A percentile compares a stretch with the other conserved stretches of the same genome.
Evolutionary conservation across 768 basidiomycete species (phyloP).

Genomic region (Auricularia sp.): DNA sequence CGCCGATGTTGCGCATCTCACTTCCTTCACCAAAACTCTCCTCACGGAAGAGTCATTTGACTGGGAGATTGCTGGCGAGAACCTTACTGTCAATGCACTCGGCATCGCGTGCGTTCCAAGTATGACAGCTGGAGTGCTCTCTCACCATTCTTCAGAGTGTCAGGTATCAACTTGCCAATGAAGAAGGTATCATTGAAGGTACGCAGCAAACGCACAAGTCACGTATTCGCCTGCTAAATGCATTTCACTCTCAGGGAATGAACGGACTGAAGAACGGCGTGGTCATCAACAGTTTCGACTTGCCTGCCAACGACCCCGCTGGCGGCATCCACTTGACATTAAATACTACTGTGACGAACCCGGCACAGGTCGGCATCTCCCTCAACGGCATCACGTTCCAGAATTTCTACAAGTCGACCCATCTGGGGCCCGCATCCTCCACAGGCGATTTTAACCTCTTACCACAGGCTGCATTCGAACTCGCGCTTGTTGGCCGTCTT

Average conservation of each 20-base stretch:
- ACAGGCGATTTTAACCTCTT: slow-evolving; percentile 41
- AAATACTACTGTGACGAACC: slow-evolving; percentile 50
- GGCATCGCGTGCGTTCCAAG: slow-evolving; percentile 25
- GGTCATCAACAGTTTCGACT: slow-evolving; percentile 53
- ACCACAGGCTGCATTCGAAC: slow-evolving; percentile 40
- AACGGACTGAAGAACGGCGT: slow-evolving; percentile 58
- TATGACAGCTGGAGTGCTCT: neutral
- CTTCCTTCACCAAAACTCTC: slow-evolving; percentile 57
- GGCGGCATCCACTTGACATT: slow-evolving; percentile 64
- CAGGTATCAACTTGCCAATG: slow-evolving; percentile 42
- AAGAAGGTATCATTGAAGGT: slow-evolving; percentile 47
- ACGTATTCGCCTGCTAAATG: no score
- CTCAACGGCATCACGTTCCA: slow-evolving; percentile 54
- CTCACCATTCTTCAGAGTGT: slow-evolving; percentile 35
- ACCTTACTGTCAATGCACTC: slow-evolving; percentile 52
- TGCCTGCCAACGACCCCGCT: slow-evolving; percentile 59
- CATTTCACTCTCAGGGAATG: slow-evolving; percentile 36
- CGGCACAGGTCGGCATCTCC: slow-evolving; percentile 65
- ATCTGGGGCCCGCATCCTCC: slow-evolving; percentile 51
- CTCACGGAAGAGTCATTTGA: slow-evolving; percentile 57
- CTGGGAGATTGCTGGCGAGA: slow-evolving; percentile 59
- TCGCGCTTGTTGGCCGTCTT: slow-evolving; percentile 53
- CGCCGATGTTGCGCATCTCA: slow-evolving; percentile 43
- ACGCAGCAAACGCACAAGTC: neutral
- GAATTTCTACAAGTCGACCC: slow-evolving; percentile 26